These are phyloP conservation scores for Penicillium bialowiezense DNA, from an alignment of 495 filamentous ascomycete genomes.

Conservation along the genomic window DNA sequence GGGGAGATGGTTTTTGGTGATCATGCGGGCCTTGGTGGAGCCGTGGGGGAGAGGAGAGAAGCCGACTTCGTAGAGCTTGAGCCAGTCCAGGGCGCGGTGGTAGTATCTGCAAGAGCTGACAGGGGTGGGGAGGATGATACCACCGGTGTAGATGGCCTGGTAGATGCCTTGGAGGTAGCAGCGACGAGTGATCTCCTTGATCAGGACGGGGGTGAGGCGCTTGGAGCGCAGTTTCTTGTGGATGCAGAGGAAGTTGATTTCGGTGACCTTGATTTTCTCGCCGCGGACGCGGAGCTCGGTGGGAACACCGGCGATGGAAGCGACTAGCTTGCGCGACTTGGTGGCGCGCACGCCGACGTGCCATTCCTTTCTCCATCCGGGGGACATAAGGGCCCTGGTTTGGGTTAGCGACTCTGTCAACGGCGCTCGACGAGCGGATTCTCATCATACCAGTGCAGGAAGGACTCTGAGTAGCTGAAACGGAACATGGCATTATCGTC, in stretches of 20 bases:
- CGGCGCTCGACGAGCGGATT: background rate
- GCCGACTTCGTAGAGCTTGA: constrained; percentile 88
- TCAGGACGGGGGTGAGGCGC: constrained; percentile 85
- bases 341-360: constrained; percentile 86
- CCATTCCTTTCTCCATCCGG: constrained; percentile 95
- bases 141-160: constrained; percentile 94
- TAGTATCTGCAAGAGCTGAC: constrained; percentile 92
- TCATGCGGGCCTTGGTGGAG: constrained; percentile 78
- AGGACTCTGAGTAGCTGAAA: constrained; percentile 86
- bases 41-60: constrained; percentile 80
- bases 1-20: constrained; percentile 76
- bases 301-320: constrained; percentile 92
- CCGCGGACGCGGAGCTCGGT: constrained; percentile 75
- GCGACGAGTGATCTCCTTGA: constrained; percentile 92
- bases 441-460: constrained; percentile 74
- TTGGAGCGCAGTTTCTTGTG: constrained; percentile 97
- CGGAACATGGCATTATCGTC: constrained; percentile 95
- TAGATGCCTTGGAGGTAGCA: constrained; percentile 80
- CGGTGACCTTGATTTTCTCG: constrained; percentile 70
- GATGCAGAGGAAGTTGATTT: constrained; percentile 97
- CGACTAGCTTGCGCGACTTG: constrained; percentile 77
- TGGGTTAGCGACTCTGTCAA: background rate
- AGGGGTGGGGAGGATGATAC: constrained; percentile 84
- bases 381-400: constrained; percentile 83
- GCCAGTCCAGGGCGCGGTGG: constrained; percentile 89